Evolutionary conservation across 139 green algal genomes (phyloP).

Genomic region (Chlamydomonas schloesseri): DNA sequence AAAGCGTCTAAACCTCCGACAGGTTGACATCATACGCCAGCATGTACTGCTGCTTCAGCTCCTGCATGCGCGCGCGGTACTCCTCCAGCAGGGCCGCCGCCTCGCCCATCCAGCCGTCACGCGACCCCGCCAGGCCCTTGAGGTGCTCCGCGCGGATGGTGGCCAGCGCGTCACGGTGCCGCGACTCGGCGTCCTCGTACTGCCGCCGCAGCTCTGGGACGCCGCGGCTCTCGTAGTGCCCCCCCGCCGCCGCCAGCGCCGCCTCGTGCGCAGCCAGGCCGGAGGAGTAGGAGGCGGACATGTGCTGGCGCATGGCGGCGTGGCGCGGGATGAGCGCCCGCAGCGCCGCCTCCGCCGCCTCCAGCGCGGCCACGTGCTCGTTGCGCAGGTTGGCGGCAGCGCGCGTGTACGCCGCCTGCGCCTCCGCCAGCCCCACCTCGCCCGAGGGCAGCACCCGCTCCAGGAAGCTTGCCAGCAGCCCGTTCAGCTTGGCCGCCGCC

Average conservation of each 20-base stretch:
- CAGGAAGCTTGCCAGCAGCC: slow-evolving; percentile 31
- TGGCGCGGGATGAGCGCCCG: slow-evolving; percentile 32
- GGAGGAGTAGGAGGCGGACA: slow-evolving; percentile 6
- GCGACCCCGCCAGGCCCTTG: slow-evolving; percentile 2
- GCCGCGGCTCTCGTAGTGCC: slow-evolving; percentile 21
- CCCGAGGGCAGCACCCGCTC: slow-evolving; percentile 27
- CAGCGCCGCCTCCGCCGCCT: slow-evolving; percentile 7
- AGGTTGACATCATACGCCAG: slow-evolving; percentile 13
- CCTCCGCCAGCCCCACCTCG: slow-evolving; percentile 37
- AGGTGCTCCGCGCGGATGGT: slow-evolving; percentile 35
- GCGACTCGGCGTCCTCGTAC: slow-evolving; percentile 37
- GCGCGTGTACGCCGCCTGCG: slow-evolving; percentile 27
- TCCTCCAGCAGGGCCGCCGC: slow-evolving; percentile 44
- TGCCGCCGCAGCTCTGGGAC: slow-evolving; percentile 23
- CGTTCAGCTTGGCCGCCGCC: slow-evolving; percentile 12
- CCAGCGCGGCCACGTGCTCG: slow-evolving; percentile 31
- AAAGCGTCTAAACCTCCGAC: no score
- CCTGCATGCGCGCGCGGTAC: slow-evolving; percentile 44
- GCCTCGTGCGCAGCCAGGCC: slow-evolving; percentile 34
- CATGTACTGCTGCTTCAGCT: slow-evolving; percentile 39
- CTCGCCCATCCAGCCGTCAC: slow-evolving; percentile 42
- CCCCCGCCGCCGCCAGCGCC: slow-evolving; percentile 18
- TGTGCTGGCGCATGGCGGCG: slow-evolving; percentile 27
- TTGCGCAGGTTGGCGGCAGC: slow-evolving; percentile 8
- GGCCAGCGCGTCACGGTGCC: slow-evolving; percentile 35